These are phyloP conservation scores for Acacia melanoxylon DNA, from an alignment of 306 rosid genomes.

Conservation along the genomic window DNA sequence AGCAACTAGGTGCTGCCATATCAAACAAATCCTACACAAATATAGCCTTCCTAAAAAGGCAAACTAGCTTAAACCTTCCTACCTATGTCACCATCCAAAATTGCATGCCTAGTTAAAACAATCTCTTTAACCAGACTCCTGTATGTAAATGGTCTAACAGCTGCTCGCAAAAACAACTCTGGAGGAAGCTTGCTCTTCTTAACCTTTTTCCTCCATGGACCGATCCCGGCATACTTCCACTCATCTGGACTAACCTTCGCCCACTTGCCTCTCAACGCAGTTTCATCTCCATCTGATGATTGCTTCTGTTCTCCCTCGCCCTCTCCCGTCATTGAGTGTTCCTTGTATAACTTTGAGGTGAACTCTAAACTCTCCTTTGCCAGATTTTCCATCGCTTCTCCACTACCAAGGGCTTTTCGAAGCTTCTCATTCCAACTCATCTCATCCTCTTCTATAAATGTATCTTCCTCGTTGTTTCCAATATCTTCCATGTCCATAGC, in stretches of 20 bases:
- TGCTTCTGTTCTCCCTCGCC: conserved; percentile 18
- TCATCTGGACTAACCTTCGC: conserved; percentile 71
- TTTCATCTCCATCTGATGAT: conserved; percentile 64
- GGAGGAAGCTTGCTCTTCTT: conserved; percentile 83
- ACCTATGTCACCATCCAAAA: conserved; percentile 89
- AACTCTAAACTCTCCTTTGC: conserved; percentile 42
- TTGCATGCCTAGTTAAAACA: conserved; percentile 86
- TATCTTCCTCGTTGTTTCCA: conserved; percentile 40
- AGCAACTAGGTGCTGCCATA: conserved; percentile 17
- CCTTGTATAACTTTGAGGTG: conserved; percentile 27
- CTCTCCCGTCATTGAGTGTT: conserved; percentile 39
- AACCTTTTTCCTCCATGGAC: conserved; percentile 80
- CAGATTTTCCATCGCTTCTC: conserved; percentile 72
- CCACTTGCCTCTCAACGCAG: conserved; percentile 66
- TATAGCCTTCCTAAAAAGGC: conserved; percentile 15
- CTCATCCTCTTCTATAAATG: conserved; percentile 34
- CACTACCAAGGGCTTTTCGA: conserved; percentile 51
- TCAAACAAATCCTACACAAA: conserved; percentile 12
- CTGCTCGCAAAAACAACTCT: conserved; percentile 74
- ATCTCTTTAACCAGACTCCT: conserved; percentile 90
- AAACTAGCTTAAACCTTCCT: conserved; percentile 22
- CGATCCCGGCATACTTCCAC: conserved; percentile 78
- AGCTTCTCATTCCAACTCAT: conserved; percentile 63
- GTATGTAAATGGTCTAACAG: conserved; percentile 71
- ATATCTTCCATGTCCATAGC: conserved; percentile 51